Evolutionary conservation across 139 green algal species (phyloP).

Genomic region (Marvania coccoides): DNA sequence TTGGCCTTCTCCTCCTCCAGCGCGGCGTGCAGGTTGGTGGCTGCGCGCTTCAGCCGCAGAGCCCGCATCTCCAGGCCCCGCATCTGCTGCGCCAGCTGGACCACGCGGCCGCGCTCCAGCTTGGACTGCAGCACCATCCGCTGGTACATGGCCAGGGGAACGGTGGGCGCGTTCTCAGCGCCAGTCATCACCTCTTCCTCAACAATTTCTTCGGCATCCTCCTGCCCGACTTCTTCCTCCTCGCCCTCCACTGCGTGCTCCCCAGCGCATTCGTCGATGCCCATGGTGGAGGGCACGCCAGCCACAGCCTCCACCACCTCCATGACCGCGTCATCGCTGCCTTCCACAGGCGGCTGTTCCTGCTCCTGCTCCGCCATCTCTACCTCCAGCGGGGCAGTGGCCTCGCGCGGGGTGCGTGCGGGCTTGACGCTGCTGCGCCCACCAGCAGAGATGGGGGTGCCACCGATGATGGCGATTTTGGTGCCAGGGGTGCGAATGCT

Average conservation of each 20-base stretch:
- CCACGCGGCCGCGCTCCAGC: background rate
- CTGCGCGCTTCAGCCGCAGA: slow-evolving; percentile 9
- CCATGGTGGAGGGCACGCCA: slow-evolving; percentile 15
- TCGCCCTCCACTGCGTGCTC: background rate
- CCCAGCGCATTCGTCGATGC: background rate
- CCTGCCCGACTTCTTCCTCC: slow-evolving; percentile 5
- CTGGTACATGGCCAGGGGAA: slow-evolving; percentile 16
- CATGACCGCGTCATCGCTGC: background rate
- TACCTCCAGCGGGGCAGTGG: too few relatives aligned
- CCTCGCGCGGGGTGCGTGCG: background rate
- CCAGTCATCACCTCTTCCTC: background rate
- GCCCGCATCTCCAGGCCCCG: background rate
- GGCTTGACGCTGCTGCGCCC: background rate
- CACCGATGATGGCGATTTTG: slow-evolving; percentile 18
- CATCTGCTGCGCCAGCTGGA: slow-evolving; percentile 13
- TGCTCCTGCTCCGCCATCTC: background rate
- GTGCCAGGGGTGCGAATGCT: slow-evolving; percentile 15
- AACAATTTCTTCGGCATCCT: background rate
- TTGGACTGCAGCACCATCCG: slow-evolving; percentile 6
- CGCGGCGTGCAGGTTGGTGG: background rate
- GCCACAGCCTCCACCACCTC: background rate
- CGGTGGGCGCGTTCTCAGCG: background rate
- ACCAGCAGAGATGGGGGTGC: background rate
- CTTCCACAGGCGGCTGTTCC: background rate
- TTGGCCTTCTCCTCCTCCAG: slow-evolving; percentile 16